A percentile compares a stretch with the other conserved stretches of the same genome.
Conservation (phyloP, 257 asterid genomes). For the Orobanche coerulescens region DNA sequence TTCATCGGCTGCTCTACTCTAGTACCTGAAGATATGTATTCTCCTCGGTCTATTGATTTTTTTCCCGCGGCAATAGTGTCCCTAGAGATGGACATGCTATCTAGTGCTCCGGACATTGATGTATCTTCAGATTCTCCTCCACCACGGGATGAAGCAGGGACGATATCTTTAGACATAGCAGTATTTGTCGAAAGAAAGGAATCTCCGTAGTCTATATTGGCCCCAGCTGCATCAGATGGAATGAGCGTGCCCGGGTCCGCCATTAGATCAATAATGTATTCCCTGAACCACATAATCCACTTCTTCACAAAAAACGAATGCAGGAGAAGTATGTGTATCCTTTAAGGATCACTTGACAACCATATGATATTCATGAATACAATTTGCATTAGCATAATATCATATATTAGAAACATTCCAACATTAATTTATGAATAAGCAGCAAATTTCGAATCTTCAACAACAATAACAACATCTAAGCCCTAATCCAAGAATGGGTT, state of each 20-base stretch:
- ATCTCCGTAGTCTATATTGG: constrained; percentile 33
- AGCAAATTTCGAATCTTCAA: background rate
- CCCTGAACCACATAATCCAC: constrained; percentile 52
- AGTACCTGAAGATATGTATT: constrained; percentile 23
- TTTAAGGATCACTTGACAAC: background rate
- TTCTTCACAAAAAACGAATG: constrained; percentile 13
- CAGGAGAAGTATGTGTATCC: constrained; percentile 11
- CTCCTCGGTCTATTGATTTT: constrained; percentile 25
- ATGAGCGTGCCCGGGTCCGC: constrained; percentile 96
- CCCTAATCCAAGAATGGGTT: background rate
- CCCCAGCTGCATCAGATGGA: constrained; percentile 75
- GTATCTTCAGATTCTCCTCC: constrained; percentile 29
- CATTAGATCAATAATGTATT: constrained; percentile 92
- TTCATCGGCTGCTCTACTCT: constrained; percentile 30
- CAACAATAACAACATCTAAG: no score
- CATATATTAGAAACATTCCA: constrained; percentile 15
- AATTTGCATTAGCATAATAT: background rate
- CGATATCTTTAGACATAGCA: constrained; percentile 26
- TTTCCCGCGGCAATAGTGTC: constrained; percentile 28
- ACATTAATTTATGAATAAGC: constrained; percentile 4
- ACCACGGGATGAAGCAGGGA: constrained; percentile 37
- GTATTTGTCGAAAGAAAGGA: constrained; percentile 24
- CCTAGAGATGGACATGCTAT: constrained; percentile 27
- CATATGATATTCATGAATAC: constrained; percentile 6
- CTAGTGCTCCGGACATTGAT: constrained; percentile 26